These are phyloP conservation scores for Auricularia sp. DNA, from an alignment of 768 basidiomycete species.

Conservation along the genomic window DNA sequence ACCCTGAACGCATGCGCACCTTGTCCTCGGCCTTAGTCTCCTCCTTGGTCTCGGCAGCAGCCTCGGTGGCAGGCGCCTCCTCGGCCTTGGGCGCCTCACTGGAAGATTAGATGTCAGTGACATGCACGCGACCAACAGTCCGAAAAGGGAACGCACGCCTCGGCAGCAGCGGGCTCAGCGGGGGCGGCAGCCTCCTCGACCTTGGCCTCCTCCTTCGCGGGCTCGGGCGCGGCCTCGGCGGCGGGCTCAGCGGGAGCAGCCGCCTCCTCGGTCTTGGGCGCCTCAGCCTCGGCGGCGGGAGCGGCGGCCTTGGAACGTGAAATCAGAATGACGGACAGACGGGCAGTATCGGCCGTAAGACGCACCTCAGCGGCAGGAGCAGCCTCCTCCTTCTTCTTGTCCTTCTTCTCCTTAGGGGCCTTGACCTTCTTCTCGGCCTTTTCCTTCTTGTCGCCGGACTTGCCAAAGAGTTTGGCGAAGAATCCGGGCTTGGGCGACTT, in stretches of 20 bases:
- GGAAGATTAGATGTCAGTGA: neutral
- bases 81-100: conserved; percentile 11
- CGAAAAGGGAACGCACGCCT: neutral
- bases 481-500: neutral
- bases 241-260: conserved; percentile 21
- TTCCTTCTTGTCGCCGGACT: neutral
- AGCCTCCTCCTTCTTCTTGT: neutral
- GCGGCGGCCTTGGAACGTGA: conserved; percentile 17
- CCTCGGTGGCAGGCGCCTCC: conserved; percentile 26
- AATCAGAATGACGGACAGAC: neutral
- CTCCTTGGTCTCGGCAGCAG: conserved; percentile 31
- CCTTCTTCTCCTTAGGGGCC: neutral
- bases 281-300: conserved; percentile 23
- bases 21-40: conserved; percentile 30
- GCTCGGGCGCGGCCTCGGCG: conserved; percentile 16
- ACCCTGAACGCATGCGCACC: conserved; percentile 13
- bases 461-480: conserved; percentile 1
- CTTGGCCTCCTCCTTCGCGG: conserved; percentile 28
- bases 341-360: neutral
- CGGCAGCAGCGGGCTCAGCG: conserved; percentile 17
- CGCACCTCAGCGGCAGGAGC: neutral
- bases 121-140: conserved; percentile 14
- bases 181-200: conserved; percentile 26
- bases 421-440: conserved; percentile 2
- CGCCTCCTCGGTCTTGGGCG: conserved; percentile 12